Percentiles rank a stretch among this genome's conserved stretches.
Evolutionary conservation across 2,329 filamentous ascomycete species (phyloP).

Genomic region (Hawksworthiomyces lignivorus): DNA sequence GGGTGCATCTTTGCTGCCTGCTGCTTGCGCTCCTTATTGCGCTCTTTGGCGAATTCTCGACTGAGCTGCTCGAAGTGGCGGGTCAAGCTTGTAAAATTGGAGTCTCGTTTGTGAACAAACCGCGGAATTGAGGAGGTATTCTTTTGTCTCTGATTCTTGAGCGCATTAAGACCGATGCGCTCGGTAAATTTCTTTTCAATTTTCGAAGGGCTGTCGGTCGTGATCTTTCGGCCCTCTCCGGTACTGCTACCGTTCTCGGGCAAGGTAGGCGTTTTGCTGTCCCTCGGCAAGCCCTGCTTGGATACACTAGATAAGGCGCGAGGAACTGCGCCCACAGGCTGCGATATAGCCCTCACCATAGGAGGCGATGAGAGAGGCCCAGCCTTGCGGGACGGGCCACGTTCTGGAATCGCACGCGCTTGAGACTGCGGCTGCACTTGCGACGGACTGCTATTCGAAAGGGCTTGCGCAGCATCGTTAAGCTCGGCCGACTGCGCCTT

Average conservation of each 20-base stretch:
- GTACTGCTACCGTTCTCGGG: neutral
- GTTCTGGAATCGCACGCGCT: conserved; percentile 15
- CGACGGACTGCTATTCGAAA: neutral
- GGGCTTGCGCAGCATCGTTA: conserved; percentile 11
- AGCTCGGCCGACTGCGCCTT: conserved; percentile 26
- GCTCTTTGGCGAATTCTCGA: conserved; percentile 91
- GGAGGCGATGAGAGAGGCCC: conserved; percentile 42
- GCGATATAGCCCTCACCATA: conserved; percentile 45
- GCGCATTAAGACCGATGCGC: conserved; percentile 55
- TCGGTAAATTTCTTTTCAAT: conserved; percentile 71
- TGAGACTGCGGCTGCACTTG: conserved; percentile 9
- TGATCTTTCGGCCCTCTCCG: conserved; percentile 18
- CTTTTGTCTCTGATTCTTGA: conserved; percentile 39
- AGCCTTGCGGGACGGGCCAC: conserved; percentile 33
- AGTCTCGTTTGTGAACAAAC: conserved; percentile 67
- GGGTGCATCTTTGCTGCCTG: conserved; percentile 66
- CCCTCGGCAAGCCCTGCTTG: conserved; percentile 31
- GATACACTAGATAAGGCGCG: conserved; percentile 37
- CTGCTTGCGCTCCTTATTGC: conserved; percentile 75
- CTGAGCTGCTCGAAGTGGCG: conserved; percentile 96
- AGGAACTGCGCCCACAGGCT: conserved; percentile 39
- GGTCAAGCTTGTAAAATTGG: conserved; percentile 81
- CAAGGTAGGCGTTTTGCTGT: conserved; percentile 24
- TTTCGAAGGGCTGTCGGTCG: conserved; percentile 13
- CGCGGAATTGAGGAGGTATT: conserved; percentile 74